A percentile compares a stretch with the other conserved stretches of the same genome.
Conservation (phyloP, 768 basidiomycete species). For the Chlorophyllum brunneum region DNA sequence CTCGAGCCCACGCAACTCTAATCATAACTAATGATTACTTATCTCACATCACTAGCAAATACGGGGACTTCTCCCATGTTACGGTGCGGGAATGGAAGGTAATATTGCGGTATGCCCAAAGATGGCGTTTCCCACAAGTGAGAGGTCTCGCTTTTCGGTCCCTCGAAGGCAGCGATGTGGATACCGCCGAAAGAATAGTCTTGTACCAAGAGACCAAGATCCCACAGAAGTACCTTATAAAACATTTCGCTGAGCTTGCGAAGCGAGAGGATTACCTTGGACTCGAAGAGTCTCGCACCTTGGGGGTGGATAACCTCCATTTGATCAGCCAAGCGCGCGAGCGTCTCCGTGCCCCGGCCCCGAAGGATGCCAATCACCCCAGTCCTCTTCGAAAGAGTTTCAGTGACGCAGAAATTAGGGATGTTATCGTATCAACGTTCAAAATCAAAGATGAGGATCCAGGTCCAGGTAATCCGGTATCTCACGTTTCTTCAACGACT, state of each 20-base stretch:
- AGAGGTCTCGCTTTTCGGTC: conserved; percentile 50
- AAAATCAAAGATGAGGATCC: too few relatives aligned
- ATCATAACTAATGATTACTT: conserved; percentile 14
- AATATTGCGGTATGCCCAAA: conserved; percentile 52
- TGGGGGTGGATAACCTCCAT: conserved; percentile 51
- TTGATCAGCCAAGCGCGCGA: conserved; percentile 44
- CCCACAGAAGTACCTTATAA: conserved; percentile 42
- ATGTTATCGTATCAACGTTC: too few relatives aligned
- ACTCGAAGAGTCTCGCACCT: conserved; percentile 47
- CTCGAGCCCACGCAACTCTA: background rate
- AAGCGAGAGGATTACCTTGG: conserved; percentile 45
- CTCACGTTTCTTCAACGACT: too few relatives aligned
- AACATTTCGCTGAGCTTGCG: conserved; percentile 52
- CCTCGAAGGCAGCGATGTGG: conserved; percentile 13
- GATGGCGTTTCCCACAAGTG: conserved; percentile 56
- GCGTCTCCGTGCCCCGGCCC: too few relatives aligned
- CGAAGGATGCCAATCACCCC: too few relatives aligned
- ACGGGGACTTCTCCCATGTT: conserved; percentile 49
- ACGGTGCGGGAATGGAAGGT: conserved; percentile 51
- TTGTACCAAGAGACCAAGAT: conserved; percentile 52
- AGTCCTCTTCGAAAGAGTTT: too few relatives aligned
- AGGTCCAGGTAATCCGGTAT: too few relatives aligned
- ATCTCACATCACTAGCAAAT: conserved; percentile 46
- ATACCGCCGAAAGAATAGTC: conserved; percentile 29
- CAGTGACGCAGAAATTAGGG: too few relatives aligned